These are phyloP conservation scores for Beta lomatogona DNA, from an alignment of 179 eudicot genomes.

Conservation along the genomic window DNA sequence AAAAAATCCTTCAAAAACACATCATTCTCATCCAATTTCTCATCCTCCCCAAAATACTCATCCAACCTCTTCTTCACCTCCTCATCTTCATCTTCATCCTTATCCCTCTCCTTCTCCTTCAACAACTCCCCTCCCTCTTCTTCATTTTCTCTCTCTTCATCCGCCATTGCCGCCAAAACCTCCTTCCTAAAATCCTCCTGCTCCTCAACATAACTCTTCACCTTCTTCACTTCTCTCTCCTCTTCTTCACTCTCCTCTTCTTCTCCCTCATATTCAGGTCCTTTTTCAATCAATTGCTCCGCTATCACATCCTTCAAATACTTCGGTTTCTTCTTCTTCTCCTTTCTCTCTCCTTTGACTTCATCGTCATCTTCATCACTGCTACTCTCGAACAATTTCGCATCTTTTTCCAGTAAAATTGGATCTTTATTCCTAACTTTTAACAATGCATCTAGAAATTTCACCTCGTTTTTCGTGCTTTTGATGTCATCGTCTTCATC, in stretches of 20 bases:
- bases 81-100: constrained; percentile 41
- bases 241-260: constrained; percentile 20
- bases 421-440: constrained; percentile 78
- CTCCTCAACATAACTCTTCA: constrained; percentile 31
- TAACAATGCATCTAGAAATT: constrained; percentile 55
- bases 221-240: constrained; percentile 20
- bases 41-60: constrained; percentile 75
- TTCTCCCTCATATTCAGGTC: constrained; percentile 52
- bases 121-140: constrained; percentile 55
- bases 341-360: background rate
- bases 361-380: constrained; percentile 24
- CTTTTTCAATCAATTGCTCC: constrained; percentile 67
- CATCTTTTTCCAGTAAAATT: constrained; percentile 45
- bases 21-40: constrained; percentile 58
- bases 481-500: constrained; percentile 42
- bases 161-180: constrained; percentile 36
- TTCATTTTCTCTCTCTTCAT: constrained; percentile 43
- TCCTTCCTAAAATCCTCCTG: constrained; percentile 31
- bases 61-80: constrained; percentile 60
- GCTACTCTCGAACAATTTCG: constrained; percentile 56
- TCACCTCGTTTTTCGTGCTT: constrained; percentile 30
- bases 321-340: constrained; percentile 46
- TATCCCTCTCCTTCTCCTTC: constrained; percentile 42
- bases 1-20: constrained; percentile 76
- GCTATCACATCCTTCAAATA: constrained; percentile 87